A percentile compares a stretch with the other conserved stretches of the same genome.
Conservation (phyloP, 345 rosid genomes). For the Ceriops zippeliana region DNA sequence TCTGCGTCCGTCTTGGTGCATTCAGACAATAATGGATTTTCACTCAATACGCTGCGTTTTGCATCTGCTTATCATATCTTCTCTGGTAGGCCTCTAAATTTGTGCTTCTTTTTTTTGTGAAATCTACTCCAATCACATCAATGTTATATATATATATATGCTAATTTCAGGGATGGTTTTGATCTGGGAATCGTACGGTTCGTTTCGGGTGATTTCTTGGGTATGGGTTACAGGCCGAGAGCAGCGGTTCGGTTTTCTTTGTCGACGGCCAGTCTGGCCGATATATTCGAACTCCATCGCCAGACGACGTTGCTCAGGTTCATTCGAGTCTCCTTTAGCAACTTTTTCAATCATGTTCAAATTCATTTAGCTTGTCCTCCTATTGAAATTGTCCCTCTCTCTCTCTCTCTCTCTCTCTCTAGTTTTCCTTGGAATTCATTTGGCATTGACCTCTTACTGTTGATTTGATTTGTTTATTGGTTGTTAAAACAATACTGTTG, state of each 20-base stretch:
- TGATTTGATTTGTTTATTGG: neutral
- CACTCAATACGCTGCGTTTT: conserved; percentile 31
- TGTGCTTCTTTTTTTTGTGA: no score
- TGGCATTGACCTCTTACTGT: neutral
- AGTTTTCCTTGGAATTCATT: no score
- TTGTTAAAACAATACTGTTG: conserved; percentile 1
- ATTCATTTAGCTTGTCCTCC: neutral
- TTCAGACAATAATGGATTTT: conserved; percentile 28
- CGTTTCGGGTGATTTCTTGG: conserved; percentile 24
- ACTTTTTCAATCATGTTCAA: neutral
- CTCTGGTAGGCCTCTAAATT: conserved; percentile 29
- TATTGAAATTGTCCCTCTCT: neutral
- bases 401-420: no score
- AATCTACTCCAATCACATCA: no score
- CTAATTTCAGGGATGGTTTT: neutral
- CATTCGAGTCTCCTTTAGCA: neutral
- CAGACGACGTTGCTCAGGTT: conserved; percentile 48
- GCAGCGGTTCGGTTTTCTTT: conserved; percentile 65
- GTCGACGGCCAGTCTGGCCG: conserved; percentile 56
- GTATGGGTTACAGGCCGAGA: conserved; percentile 38
- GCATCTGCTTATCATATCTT: conserved; percentile 38
- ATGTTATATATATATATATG: no score
- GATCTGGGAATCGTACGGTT: conserved; percentile 28
- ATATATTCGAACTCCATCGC: conserved; percentile 54
- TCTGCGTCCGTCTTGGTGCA: conserved; percentile 2